phyloP scores from a whole-genome alignment of 257 asterid species.

The Solanum bulbocastanum region DNA sequence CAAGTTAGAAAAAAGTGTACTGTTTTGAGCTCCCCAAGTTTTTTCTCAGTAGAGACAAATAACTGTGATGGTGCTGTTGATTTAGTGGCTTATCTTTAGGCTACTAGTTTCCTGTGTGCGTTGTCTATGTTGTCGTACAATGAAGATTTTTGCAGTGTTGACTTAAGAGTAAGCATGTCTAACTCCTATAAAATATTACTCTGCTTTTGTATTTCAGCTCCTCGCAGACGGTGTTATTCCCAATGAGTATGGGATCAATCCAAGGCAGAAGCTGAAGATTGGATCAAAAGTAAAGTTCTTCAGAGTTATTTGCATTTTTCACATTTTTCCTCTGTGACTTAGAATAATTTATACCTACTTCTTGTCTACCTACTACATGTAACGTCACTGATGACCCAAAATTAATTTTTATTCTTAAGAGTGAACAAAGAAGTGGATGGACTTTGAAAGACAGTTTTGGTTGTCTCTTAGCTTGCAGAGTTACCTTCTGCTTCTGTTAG shows the following conservation, averaged over 20 bases:
- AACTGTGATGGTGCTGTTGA: not conserved
- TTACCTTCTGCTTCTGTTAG: not conserved
- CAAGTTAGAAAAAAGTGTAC: not conserved
- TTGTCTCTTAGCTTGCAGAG: not conserved
- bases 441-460: not conserved
- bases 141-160: not conserved
- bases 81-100: not conserved
- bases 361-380: not conserved
- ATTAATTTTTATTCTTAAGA: not conserved
- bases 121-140: not conserved
- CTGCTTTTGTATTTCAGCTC: slow-evolving; percentile 31
- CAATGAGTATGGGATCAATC: slow-evolving; percentile 83
- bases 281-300: slow-evolving; percentile 65
- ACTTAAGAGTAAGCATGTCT: not conserved
- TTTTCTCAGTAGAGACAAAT: not conserved
- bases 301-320: not conserved
- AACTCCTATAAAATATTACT: not conserved
- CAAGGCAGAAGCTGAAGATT: slow-evolving; percentile 69
- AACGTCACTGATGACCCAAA: not conserved
- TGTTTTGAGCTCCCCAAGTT: not conserved
- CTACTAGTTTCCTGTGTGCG: not conserved
- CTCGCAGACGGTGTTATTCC: slow-evolving; percentile 92
- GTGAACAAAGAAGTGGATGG: not conserved
- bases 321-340: not conserved
- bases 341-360: not conserved